Evolutionary conservation across 202 grass and related monocot species (phyloP), one percentile per base, ranked within the genome.

Genomic region (Saccharum hybrid): DNA sequence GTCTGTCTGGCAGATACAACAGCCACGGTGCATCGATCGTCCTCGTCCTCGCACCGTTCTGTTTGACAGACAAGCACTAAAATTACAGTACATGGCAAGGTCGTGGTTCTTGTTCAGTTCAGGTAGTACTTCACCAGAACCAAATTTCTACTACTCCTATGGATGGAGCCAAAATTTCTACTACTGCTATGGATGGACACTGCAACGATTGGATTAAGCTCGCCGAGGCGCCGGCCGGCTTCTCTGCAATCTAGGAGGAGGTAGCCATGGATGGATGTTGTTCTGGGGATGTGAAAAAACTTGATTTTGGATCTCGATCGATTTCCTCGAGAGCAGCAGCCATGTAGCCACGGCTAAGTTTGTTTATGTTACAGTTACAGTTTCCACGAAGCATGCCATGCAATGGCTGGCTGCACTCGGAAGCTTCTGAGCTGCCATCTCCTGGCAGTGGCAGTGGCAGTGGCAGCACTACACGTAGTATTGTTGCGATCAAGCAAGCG

Each of bases 381-480:
- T 9, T 82, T 83, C 67, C 61, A 62, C 60, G 78, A 89, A 86
- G 54, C 54, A 59, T 21, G 60, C 46, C 46, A 49, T 46, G 42
- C 43, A 12, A 10, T 9, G 28, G 60, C 62, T 64, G 62, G 3
- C 83, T 83, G 79, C 61, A 79, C 51, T 75, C 6, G 49, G 84
- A 90, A 87, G 88, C 69, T 90, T 90, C 84, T 83, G 52, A 83
- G 84, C 80, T 90, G 80, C 80, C 72, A 66, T 82, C 72, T 57
- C 45, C 84, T n/a, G n/a, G n/a, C n/a, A n/a, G n/a, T 87, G 77
- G 28, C 82, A 59, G 8, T 63, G 59, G 21, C 23, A 57, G 52
- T 15, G 15, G 52, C 52, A 22, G 74, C 64, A 70, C n/a, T 16
- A 60, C 79, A 45, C 59, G 60, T 69, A 28, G 26, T 28, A 69